These are phyloP conservation scores for Udeniomyces megalosporus DNA, from an alignment of 768 basidiomycete genomes.

Conservation along the genomic window DNA sequence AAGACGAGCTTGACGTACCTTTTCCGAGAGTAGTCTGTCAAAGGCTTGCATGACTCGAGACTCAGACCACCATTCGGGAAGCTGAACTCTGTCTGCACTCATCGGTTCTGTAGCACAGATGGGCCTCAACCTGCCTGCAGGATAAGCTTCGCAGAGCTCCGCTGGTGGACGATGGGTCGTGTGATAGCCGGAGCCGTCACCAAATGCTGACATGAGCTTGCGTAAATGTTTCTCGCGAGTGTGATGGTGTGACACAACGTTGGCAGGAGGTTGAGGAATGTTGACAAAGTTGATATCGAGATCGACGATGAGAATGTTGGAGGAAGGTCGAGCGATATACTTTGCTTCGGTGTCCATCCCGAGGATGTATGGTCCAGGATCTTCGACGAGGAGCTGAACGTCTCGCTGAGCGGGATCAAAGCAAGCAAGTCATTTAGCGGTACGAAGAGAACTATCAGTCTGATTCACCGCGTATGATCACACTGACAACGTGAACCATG, in stretches of 20 bases:
- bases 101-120: constrained; percentile 74
- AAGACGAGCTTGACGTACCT: constrained; percentile 34
- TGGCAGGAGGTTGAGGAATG: constrained; percentile 62
- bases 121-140: constrained; percentile 75
- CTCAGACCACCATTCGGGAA: constrained; percentile 89
- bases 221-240: constrained; percentile 67
- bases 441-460: no score
- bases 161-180: constrained; percentile 32
- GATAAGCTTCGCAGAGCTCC: constrained; percentile 84
- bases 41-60: constrained; percentile 81
- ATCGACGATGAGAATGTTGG: constrained; percentile 77
- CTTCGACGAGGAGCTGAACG: constrained; percentile 82
- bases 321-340: constrained; percentile 52
- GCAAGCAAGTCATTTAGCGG: constrained; percentile 37
- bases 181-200: constrained; percentile 37
- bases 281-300: constrained; percentile 46
- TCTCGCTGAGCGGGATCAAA: constrained; percentile 38
- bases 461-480: no score
- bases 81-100: constrained; percentile 74
- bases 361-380: constrained; percentile 93
- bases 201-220: constrained; percentile 58
- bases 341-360: constrained; percentile 73
- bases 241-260: constrained; percentile 56
- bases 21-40: constrained; percentile 69
- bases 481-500: constrained; percentile 29